phyloP scores from a whole-genome alignment of 345 rosid genomes.

The Trapa incisa region DNA sequence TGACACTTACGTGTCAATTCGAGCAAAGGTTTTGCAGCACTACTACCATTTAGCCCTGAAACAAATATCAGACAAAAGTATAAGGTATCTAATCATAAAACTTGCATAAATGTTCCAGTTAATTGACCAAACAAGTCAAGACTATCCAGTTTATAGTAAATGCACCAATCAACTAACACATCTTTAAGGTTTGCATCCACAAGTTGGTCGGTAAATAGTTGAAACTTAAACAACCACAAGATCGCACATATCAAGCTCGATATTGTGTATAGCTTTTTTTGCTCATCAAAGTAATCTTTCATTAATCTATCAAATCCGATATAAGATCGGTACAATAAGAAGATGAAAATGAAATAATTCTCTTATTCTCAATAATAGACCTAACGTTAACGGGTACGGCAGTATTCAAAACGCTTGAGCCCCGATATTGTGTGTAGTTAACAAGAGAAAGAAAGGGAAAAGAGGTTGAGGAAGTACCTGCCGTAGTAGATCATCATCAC shows the following conservation, averaged over 20 bases:
- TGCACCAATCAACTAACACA: not conserved
- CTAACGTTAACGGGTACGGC: too few species aligned
- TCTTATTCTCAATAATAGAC: too few species aligned
- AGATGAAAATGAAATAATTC: too few species aligned
- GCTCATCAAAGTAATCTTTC: too few species aligned
- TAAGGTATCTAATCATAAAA: not conserved
- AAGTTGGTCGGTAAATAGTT: too few species aligned
- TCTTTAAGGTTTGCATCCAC: too few species aligned
- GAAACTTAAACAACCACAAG: too few species aligned
- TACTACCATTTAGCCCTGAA: not conserved
- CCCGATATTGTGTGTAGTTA: not conserved
- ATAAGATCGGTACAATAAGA: too few species aligned
- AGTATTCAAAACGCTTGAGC: too few species aligned
- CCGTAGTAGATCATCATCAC: conserved; percentile 58
- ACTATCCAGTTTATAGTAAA: not conserved
- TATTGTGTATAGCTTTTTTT: not conserved
- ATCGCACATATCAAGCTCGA: not conserved
- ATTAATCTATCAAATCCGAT: too few species aligned
- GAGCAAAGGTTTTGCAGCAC: too few species aligned
- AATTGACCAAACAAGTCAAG: not conserved
- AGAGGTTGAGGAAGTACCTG: conserved; percentile 38
- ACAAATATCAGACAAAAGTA: not conserved
- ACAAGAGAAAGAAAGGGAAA: not conserved
- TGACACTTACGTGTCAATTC: too few species aligned
- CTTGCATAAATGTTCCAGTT: not conserved